phyloP scores from a whole-genome alignment of 2,329 filamentous ascomycete genomes.

The Daldinia sp. region DNA sequence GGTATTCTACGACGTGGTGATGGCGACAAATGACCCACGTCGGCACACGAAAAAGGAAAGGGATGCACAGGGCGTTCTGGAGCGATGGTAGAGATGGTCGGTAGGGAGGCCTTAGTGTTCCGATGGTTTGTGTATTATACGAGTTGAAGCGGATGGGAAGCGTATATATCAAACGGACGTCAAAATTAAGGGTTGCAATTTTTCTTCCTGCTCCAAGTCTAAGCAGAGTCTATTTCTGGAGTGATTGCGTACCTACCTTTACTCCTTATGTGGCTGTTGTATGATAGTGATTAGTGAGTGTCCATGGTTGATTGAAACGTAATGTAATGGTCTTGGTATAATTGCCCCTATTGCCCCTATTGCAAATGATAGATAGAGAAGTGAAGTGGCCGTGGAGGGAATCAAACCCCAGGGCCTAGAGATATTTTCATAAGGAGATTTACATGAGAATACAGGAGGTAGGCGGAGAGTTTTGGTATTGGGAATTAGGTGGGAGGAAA shows the following conservation, averaged over 20 bases:
- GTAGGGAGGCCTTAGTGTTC: conserved; percentile 5
- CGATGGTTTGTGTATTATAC: conserved; percentile 18
- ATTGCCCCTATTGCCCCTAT: too few relatives aligned
- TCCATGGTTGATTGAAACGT: too few relatives aligned
- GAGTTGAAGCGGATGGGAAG: conserved; percentile 5
- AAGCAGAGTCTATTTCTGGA: neutral
- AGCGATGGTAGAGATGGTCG: conserved; percentile 16
- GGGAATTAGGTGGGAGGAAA: too few relatives aligned
- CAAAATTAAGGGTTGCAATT: neutral
- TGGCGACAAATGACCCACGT: neutral
- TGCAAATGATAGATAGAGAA: too few relatives aligned
- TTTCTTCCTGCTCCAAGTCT: neutral
- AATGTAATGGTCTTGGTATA: too few relatives aligned
- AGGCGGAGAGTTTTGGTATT: too few relatives aligned
- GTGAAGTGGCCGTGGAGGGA: too few relatives aligned
- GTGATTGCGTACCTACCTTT: neutral
- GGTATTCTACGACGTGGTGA: neutral
- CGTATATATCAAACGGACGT: conserved; percentile 16
- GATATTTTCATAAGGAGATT: too few relatives aligned
- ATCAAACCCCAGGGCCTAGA: too few relatives aligned
- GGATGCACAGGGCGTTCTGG: conserved; percentile 22
- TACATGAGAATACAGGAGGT: too few relatives aligned
- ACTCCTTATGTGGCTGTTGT: too few relatives aligned
- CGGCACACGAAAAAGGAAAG: neutral
- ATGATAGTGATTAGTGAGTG: too few relatives aligned